Conservation (phyloP, 73 alveolate genomes). For the Symbiodinium pilosum region DNA sequence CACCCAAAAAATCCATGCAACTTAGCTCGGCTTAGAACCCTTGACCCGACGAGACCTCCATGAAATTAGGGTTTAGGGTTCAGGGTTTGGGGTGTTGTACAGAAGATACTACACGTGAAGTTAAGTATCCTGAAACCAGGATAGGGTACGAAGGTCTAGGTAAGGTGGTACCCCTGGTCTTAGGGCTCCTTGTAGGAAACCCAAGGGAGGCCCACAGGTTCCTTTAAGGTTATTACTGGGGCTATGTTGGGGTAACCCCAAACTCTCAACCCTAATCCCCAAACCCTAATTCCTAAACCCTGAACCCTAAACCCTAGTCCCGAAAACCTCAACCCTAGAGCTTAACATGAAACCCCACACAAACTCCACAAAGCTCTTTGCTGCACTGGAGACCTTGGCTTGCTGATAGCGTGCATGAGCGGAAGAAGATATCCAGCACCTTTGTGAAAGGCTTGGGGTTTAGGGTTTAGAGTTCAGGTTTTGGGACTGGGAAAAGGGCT, state of each 20-base stretch:
- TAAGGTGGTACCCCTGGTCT: no score
- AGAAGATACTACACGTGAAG: no score
- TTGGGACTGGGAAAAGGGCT: no score
- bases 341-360: not conserved
- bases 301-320: not conserved
- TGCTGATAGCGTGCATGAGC: conserved; percentile 57
- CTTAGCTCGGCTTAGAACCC: no score
- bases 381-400: conserved; percentile 53
- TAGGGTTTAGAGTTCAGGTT: no score
- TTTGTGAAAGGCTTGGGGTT: not conserved
- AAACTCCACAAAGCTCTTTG: not conserved
- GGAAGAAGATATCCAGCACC: conserved; percentile 48
- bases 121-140: no score
- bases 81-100: no score
- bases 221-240: not conserved
- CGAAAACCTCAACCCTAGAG: not conserved
- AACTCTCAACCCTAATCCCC: not conserved
- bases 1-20: no score
- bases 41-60: no score
- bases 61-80: no score
- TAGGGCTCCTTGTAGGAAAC: not conserved
- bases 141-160: no score
- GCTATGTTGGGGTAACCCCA: not conserved
- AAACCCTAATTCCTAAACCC: not conserved
- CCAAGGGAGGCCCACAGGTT: not conserved